Conservation (phyloP, 108 stramenopile species). For the Cyclotella baltica region DNA sequence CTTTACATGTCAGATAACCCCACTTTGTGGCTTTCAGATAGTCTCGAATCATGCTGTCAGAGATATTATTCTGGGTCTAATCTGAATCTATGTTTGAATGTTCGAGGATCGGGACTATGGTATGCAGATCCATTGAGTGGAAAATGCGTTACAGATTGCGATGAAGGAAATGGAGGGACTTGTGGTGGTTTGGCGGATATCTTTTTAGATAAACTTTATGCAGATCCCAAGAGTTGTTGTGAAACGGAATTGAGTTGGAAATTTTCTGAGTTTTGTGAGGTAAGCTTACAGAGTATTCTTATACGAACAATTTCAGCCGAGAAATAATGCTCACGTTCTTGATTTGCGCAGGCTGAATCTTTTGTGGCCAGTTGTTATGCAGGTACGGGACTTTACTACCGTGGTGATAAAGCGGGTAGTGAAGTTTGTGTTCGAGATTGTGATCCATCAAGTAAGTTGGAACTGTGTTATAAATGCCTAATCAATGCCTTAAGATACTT, state of each 20-base stretch:
- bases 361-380: constrained; percentile 5
- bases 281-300: background rate
- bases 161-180: constrained; percentile 1
- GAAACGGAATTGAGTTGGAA: background rate
- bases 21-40: background rate
- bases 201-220: constrained; percentile 1
- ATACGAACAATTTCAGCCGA: background rate
- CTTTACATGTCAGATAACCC: background rate
- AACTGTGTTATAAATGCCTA: background rate
- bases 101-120: constrained; percentile 19
- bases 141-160: constrained; percentile 20
- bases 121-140: background rate
- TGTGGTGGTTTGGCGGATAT: constrained; percentile 18
- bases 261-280: constrained; percentile 14
- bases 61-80: too few species aligned
- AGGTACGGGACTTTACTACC: constrained; percentile 23
- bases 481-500: background rate
- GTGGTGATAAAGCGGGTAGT: constrained; percentile 8
- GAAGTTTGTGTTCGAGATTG: constrained; percentile 17
- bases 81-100: constrained; percentile 26
- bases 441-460: constrained; percentile 17
- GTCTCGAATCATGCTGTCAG: background rate
- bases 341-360: constrained; percentile 20
- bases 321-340: background rate
- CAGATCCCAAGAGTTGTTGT: constrained; percentile 18